Evolutionary conservation across 106 monocot species (phyloP).

Genomic region (Hemerocallis citrina): DNA sequence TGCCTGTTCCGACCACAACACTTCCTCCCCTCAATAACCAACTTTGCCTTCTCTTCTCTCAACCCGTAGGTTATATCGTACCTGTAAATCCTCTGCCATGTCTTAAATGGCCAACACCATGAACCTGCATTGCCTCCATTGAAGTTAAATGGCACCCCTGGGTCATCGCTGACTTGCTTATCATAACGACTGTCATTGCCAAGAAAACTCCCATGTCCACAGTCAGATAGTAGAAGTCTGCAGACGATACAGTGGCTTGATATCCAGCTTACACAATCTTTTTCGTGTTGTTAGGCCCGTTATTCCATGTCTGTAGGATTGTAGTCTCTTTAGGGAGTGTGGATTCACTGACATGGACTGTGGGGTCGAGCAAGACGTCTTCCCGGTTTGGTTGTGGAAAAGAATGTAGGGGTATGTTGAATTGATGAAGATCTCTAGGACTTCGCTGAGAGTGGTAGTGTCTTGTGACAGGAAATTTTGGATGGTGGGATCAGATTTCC

Average conservation of each 20-base stretch:
- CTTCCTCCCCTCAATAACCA: constrained; percentile 92
- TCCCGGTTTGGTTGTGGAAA: constrained; percentile 78
- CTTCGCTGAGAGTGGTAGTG: constrained; percentile 36
- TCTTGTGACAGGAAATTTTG: constrained; percentile 37
- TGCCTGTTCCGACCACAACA: constrained; percentile 86
- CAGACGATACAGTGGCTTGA: constrained; percentile 74
- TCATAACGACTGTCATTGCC: constrained; percentile 64
- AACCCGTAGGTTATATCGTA: constrained; percentile 76
- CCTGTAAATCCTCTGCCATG: constrained; percentile 90
- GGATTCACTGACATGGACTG: constrained; percentile 25
- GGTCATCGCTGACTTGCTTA: constrained; percentile 13
- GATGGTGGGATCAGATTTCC: constrained; percentile 41
- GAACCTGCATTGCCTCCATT: constrained; percentile 57
- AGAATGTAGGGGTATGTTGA: constrained; percentile 31
- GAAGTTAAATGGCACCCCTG: constrained; percentile 19
- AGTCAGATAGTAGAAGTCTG: constrained; percentile 94
- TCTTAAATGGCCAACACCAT: constrained; percentile 85
- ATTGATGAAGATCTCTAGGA: constrained; percentile 65
- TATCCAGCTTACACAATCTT: constrained; percentile 52
- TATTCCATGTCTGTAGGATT: constrained; percentile 86
- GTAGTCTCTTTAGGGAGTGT: constrained; percentile 55
- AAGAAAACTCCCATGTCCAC: constrained; percentile 81
- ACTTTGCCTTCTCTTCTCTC: constrained; percentile 44
- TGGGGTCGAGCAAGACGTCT: constrained; percentile 59
- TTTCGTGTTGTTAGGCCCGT: constrained; percentile 79